Evolutionary conservation across 768 basidiomycete species (phyloP).

Genomic region (Calocybe cyanea): DNA sequence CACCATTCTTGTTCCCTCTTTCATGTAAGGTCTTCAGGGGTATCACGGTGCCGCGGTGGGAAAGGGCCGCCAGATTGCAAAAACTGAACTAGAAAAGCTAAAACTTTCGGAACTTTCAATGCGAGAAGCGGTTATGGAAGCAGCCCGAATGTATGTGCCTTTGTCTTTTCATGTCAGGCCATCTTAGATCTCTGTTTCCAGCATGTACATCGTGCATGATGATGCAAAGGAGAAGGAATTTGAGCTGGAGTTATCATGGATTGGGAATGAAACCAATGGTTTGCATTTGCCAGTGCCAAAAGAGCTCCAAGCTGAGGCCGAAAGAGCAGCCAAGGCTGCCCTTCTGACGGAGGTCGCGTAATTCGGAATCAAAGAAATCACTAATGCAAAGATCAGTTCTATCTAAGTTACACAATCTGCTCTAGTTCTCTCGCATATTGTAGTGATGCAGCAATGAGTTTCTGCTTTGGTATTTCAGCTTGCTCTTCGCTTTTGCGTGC

Average conservation of each 20-base stretch:
- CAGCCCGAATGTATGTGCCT: constrained; percentile 89
- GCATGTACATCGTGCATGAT: constrained; percentile 96
- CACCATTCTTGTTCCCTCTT: background rate
- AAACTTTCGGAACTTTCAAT: constrained; percentile 76
- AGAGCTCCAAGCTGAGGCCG: constrained; percentile 82
- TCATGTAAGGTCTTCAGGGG: constrained; percentile 47
- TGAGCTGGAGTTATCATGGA: constrained; percentile 97
- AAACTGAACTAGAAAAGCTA: constrained; percentile 97
- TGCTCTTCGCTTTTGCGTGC: constrained; percentile 77
- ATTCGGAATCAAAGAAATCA: constrained; percentile 8
- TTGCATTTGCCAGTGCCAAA: constrained; percentile 81
- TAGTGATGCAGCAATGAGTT: constrained; percentile 73
- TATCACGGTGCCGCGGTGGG: constrained; percentile 97
- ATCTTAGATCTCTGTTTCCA: constrained; percentile 26
- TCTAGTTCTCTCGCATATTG: constrained; percentile 85
- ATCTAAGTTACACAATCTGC: constrained; percentile 77
- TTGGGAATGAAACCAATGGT: constrained; percentile 78
- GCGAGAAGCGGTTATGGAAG: constrained; percentile 86
- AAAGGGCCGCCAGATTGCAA: constrained; percentile 96
- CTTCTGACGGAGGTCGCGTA: constrained; percentile 49
- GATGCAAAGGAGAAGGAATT: constrained; percentile 98
- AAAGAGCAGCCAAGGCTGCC: constrained; percentile 81
- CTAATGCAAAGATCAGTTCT: constrained; percentile 7
- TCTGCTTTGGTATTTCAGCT: constrained; percentile 81
- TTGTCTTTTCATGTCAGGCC: background rate